Evolutionary conservation across 345 rosid genomes (phyloP).

Genomic region (Excoecaria agallocha): DNA sequence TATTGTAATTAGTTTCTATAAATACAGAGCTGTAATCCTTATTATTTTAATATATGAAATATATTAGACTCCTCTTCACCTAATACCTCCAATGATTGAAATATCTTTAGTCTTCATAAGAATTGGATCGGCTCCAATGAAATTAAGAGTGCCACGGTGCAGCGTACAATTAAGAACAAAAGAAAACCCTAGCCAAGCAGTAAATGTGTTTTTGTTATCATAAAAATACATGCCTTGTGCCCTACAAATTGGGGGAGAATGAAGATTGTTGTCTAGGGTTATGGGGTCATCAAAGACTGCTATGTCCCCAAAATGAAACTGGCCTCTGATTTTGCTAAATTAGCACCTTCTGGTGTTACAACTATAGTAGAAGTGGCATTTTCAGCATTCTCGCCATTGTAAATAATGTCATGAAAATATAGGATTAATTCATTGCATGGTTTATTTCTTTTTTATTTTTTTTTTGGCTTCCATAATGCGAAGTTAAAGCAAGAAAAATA

Average conservation of each 20-base stretch:
- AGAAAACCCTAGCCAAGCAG: constrained; percentile 34
- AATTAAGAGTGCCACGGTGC: too few species aligned
- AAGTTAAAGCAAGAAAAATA: constrained; percentile 1
- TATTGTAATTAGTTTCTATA: too few species aligned
- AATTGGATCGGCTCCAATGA: too few species aligned
- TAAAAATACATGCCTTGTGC: constrained; percentile 53
- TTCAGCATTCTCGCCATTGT: constrained; percentile 41
- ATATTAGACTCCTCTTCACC: too few species aligned
- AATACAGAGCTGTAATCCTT: too few species aligned
- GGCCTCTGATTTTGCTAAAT: constrained; percentile 30
- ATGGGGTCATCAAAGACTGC: constrained; percentile 53
- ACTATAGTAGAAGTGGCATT: constrained; percentile 49
- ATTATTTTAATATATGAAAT: too few species aligned
- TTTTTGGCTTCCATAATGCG: not conserved
- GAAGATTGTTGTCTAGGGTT: constrained; percentile 47
- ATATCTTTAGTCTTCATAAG: too few species aligned
- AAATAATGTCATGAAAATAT: constrained; percentile 50
- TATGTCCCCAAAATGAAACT: constrained; percentile 43
- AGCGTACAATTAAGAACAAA: not conserved
- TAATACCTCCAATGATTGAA: too few species aligned
- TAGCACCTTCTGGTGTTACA: constrained; percentile 38
- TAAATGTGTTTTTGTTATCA: constrained; percentile 41
- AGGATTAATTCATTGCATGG: constrained; percentile 42
- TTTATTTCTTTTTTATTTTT: constrained; percentile 5
- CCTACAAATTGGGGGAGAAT: constrained; percentile 37